Base-by-base conservation (phyloP, 495 filamentous ascomycete genomes). In the Parachaetomium inaequale region DNA sequence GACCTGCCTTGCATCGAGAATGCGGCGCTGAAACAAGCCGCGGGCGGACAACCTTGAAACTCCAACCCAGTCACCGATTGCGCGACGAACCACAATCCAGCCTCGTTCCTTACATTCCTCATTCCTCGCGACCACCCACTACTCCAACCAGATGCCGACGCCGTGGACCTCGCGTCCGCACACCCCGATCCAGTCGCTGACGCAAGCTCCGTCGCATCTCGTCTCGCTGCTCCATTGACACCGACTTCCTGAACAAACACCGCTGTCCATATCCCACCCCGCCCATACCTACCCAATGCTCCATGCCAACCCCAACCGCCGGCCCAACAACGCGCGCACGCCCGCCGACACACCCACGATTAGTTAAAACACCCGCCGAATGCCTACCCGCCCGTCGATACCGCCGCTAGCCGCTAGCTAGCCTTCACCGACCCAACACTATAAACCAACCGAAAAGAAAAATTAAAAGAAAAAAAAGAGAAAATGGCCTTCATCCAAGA, bases 401-500 rank as follows among this genome's bases (percentile, higher is more conserved):
- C n/a, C n/a, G n/a, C n/a, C n/a, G n/a, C n/a, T n/a, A n/a, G n/a
- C n/a, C n/a, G n/a, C n/a, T n/a, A n/a, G n/a, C n/a, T n/a, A n/a
- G n/a, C n/a, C n/a, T n/a, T n/a, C n/a, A n/a, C n/a, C n/a, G n/a
- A n/a, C n/a, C n/a, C n/a, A n/a, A n/a, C n/a, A n/a, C n/a, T n/a
- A n/a, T n/a, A n/a, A n/a, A n/a, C n/a, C n/a, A n/a, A n/a, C n/a
- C n/a, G n/a, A n/a, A n/a, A n/a, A n/a, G n/a, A n/a, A n/a, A n/a
- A n/a, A n/a, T n/a, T n/a, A n/a, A n/a, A n/a, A n/a, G n/a, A n/a
- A n/a, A 31, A 29, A 19, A 31, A 43, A 45, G 19, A 19, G 6
- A 54, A 38, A 59, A 82, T 82, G 78, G 75, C 81, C 31, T 81
- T 85, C 72, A 84, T 89, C 70, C 87, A 87, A 75, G 95, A 98